Evolutionary conservation across 1,284 basidiomycete species (phyloP).

Genomic region (Cryptococcus maquisensis): DNA sequence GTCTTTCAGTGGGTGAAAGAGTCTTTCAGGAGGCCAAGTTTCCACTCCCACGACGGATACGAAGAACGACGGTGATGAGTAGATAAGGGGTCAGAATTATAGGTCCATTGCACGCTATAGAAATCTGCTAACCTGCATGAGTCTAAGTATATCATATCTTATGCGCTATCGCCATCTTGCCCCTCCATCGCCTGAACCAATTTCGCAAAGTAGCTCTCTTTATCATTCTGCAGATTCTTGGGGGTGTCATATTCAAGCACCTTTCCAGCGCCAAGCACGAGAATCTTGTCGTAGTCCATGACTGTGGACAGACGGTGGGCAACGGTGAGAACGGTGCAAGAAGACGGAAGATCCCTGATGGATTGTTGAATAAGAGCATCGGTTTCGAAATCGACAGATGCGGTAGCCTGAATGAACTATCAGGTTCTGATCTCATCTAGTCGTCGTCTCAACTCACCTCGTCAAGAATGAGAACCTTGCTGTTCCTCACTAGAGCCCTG

Average conservation of each 20-base stretch:
- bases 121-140: too few relatives aligned
- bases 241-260: constrained; percentile 59
- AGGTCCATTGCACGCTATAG: too few relatives aligned
- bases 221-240: constrained; percentile 34
- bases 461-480: constrained; percentile 56
- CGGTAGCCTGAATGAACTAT: constrained; percentile 38
- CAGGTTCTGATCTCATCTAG: neutral
- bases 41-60: too few relatives aligned
- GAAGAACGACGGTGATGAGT: too few relatives aligned
- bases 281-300: constrained; percentile 54
- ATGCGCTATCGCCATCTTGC: neutral
- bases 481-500: constrained; percentile 53
- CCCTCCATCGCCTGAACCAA: constrained; percentile 56
- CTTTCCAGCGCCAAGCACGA: constrained; percentile 54
- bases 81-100: too few relatives aligned
- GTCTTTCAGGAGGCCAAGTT: too few relatives aligned
- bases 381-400: constrained; percentile 50
- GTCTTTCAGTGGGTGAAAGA: too few relatives aligned
- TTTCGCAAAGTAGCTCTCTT: constrained; percentile 55
- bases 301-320: constrained; percentile 53
- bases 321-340: constrained; percentile 49
- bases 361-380: constrained; percentile 53
- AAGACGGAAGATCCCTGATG: constrained; percentile 49
- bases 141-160: neutral
- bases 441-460: constrained; percentile 40